Conservation (phyloP, 352 stramenopile species). For the Peronosclerospora sorghi region DNA sequence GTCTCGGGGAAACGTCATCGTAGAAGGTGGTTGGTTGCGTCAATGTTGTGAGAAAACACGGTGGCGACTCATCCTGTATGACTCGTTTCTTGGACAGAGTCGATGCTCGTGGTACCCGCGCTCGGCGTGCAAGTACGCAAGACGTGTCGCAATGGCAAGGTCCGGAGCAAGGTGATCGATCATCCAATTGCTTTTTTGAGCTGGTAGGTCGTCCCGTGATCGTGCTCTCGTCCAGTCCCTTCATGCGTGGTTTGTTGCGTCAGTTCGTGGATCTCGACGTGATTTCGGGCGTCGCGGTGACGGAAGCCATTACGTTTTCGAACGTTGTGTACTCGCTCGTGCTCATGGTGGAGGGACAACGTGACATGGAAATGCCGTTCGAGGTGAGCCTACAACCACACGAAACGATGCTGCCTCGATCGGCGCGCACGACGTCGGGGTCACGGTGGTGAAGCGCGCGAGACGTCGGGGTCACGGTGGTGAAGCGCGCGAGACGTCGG, state of each 20-base stretch:
- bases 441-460: no score
- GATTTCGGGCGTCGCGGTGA: constrained; percentile 65
- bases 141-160: constrained; percentile 33
- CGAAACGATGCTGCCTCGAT: no score
- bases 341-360: constrained; percentile 57
- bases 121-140: constrained; percentile 65
- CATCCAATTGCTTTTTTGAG: neutral
- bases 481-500: no score
- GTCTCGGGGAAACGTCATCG: constrained; percentile 12
- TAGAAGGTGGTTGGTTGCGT: constrained; percentile 16
- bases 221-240: no score
- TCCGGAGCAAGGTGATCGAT: constrained; percentile 11
- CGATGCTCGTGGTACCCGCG: constrained; percentile 59
- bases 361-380: constrained; percentile 65
- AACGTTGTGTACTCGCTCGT: constrained; percentile 76
- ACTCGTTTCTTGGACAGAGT: constrained; percentile 43
- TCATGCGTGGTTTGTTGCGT: neutral
- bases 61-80: no score
- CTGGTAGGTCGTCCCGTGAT: no score
- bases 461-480: no score
- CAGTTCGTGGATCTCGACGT: constrained; percentile 24
- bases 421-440: no score
- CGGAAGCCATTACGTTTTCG: constrained; percentile 71
- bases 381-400: constrained; percentile 50
- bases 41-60: no score